phyloP scores from a whole-genome alignment of 768 basidiomycete genomes.

The Tricholoma flavovirens region DNA sequence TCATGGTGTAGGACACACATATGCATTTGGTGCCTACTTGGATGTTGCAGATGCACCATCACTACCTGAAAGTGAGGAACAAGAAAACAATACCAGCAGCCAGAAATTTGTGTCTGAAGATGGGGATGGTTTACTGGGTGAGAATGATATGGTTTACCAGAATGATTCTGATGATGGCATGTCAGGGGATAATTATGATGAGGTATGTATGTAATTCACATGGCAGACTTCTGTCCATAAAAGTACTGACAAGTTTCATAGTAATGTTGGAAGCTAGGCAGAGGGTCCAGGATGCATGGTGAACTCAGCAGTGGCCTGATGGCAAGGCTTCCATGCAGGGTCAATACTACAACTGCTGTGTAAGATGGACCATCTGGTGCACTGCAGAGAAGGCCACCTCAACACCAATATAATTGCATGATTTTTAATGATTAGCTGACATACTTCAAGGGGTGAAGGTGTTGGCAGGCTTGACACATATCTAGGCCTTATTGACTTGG shows the following conservation, averaged over 20 bases:
- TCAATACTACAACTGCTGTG: too few species aligned
- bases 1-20: neutral
- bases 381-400: too few species aligned
- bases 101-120: neutral
- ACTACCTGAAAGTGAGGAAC: neutral
- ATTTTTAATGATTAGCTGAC: too few species aligned
- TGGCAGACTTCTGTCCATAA: neutral
- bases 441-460: too few species aligned
- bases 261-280: too few species aligned
- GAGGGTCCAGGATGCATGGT: too few species aligned
- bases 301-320: too few species aligned
- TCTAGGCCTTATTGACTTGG: too few species aligned
- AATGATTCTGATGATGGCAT: neutral
- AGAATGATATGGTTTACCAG: neutral
- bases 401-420: too few species aligned
- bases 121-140: neutral
- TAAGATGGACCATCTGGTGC: too few species aligned
- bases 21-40: neutral
- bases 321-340: too few species aligned
- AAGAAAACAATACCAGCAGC: neutral
- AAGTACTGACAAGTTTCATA: neutral
- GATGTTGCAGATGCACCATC: neutral
- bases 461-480: too few species aligned
- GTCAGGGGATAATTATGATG: neutral
- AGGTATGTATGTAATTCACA: neutral